A percentile compares a stretch with the other conserved stretches of the same genome.
Evolutionary conservation across 768 basidiomycete species (phyloP).

Genomic region (Suillus sp.): DNA sequence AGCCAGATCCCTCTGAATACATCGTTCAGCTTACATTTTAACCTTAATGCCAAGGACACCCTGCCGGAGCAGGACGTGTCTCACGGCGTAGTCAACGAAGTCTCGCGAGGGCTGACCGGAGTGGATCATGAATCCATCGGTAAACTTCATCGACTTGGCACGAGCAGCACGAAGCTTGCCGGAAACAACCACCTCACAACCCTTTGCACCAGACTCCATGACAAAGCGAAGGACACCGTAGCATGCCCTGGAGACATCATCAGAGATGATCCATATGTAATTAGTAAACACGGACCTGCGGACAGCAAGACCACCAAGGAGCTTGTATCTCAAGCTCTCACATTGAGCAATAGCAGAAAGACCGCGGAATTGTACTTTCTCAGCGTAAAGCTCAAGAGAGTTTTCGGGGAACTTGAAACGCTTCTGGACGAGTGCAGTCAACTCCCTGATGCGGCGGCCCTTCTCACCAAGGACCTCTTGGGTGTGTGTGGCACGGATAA

Average conservation of each 20-base stretch:
- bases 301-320: conserved; percentile 98
- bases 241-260: conserved; percentile 65
- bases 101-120: conserved; percentile 97
- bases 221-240: conserved; percentile 99
- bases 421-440: conserved; percentile 97
- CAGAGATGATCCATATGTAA: conserved; percentile 8
- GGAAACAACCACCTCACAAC: conserved; percentile 99
- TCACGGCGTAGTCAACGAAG: conserved; percentile 96
- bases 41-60: conserved; percentile 99
- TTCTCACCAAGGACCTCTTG: conserved; percentile 99
- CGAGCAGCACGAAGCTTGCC: conserved; percentile 99
- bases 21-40: conserved; percentile 74
- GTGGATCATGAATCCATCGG: conserved; percentile 99
- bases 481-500: conserved; percentile 99
- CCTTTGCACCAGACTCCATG: conserved; percentile 99
- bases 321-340: conserved; percentile 97
- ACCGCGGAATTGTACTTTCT: conserved; percentile 98
- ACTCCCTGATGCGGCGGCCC: conserved; percentile 98
- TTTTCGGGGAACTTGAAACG: conserved; percentile 99
- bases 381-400: conserved; percentile 97
- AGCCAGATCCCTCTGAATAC: conserved; percentile 14
- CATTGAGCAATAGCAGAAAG: conserved; percentile 98
- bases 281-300: conserved; percentile 56
- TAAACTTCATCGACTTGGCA: conserved; percentile 99
- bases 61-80: conserved; percentile 96